Percentiles rank a stretch among this genome's conserved stretches.
phyloP scores from a whole-genome alignment of 2,329 filamentous ascomycete genomes.

The Sporothrix curviconia region DNA sequence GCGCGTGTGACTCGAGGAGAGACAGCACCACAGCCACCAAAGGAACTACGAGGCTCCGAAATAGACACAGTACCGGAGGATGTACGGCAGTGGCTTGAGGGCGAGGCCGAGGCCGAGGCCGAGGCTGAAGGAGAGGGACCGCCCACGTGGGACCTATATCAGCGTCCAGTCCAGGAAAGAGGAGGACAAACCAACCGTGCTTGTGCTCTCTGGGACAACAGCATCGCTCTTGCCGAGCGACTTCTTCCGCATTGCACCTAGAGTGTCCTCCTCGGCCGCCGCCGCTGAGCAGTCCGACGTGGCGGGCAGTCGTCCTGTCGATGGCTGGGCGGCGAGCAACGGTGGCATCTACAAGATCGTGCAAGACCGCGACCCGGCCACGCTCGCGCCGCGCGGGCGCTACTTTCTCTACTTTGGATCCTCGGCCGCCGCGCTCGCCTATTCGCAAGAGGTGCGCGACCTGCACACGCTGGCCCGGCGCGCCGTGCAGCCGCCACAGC shows the following conservation, averaged over 20 bases:
- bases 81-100: constrained; percentile 14
- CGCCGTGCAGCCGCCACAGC: constrained; percentile 21
- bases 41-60: neutral
- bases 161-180: neutral
- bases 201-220: constrained; percentile 55
- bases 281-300: neutral
- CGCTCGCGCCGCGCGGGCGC: constrained; percentile 54
- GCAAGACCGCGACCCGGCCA: constrained; percentile 57
- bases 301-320: constrained; percentile 35
- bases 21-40: neutral
- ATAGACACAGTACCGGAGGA: neutral
- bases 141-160: neutral
- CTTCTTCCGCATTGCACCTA: constrained; percentile 61
- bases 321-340: constrained; percentile 53
- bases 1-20: neutral
- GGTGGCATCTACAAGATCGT: constrained; percentile 40
- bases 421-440: constrained; percentile 52
- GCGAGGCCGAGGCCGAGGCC: constrained; percentile 1
- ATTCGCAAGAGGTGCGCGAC: constrained; percentile 47
- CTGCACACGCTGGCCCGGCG: constrained; percentile 35
- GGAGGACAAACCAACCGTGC: constrained; percentile 22
- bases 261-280: constrained; percentile 33
- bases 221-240: constrained; percentile 58
- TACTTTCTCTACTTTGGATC: constrained; percentile 66
- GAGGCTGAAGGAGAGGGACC: neutral